phyloP scores from a whole-genome alignment of 805 yeast species.

The Lipomyces mesembrius region DNA sequence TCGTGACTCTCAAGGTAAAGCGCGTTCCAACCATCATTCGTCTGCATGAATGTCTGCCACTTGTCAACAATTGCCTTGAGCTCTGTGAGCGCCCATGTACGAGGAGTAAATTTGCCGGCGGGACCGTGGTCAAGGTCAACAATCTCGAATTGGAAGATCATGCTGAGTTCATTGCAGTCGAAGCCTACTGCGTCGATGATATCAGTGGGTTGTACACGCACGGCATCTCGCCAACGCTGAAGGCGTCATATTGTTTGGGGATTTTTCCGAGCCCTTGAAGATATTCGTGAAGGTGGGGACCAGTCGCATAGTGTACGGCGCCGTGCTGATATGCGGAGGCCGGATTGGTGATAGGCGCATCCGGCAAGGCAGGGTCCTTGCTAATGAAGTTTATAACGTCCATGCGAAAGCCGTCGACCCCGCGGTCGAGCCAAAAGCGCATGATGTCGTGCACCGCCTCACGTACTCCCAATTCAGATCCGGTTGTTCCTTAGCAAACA shows the following conservation, averaged over 20 bases:
- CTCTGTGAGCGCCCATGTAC: constrained; percentile 22
- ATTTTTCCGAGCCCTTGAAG: constrained; percentile 57
- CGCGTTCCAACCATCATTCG: constrained; percentile 64
- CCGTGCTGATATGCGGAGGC: constrained; percentile 51
- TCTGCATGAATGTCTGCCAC: constrained; percentile 48
- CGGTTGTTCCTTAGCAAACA: constrained; percentile 61
- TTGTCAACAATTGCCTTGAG: constrained; percentile 30
- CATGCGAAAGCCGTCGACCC: constrained; percentile 64
- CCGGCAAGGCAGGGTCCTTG: constrained; percentile 53
- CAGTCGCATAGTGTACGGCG: constrained; percentile 49
- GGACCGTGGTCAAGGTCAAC: constrained; percentile 30
- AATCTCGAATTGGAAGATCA: constrained; percentile 42
- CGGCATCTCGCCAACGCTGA: constrained; percentile 67
- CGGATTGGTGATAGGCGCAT: constrained; percentile 53
- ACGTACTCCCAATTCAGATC: constrained; percentile 62
- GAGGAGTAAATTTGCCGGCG: constrained; percentile 23
- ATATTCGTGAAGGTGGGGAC: constrained; percentile 64
- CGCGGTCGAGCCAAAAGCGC: constrained; percentile 60
- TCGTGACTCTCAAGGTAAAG: constrained; percentile 63
- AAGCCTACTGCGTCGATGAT: constrained; percentile 38
- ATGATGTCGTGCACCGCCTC: constrained; percentile 54
- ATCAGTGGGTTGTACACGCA: constrained; percentile 44
- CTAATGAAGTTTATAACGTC: constrained; percentile 61
- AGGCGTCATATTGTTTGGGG: constrained; percentile 54
- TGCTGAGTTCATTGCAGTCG: constrained; percentile 40